A percentile compares a stretch with the other conserved stretches of the same genome.
Conservation (phyloP, 306 rosid species). For the Trifolium subterraneum region DNA sequence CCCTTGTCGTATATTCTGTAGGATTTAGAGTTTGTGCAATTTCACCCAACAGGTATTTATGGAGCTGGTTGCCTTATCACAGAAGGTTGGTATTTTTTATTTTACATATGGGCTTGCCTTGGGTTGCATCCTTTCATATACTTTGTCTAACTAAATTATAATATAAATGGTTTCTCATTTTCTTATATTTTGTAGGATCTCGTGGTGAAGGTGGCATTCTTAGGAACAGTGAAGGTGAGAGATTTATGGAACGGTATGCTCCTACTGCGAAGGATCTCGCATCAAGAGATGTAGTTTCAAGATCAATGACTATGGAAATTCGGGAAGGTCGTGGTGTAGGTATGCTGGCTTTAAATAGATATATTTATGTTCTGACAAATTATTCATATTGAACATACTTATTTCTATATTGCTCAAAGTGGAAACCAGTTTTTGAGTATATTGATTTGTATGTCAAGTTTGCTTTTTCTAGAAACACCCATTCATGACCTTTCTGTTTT, state of each 20-base stretch:
- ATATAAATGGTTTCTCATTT: conserved; percentile 31
- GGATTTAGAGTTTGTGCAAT: conserved; percentile 98
- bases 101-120: conserved; percentile 29
- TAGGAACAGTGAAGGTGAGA: conserved; percentile 94
- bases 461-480: conserved; percentile 12
- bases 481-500: conserved; percentile 24
- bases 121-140: conserved; percentile 28
- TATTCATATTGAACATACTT: not conserved
- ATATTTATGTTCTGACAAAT: not conserved
- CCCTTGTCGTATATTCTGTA: conserved; percentile 42
- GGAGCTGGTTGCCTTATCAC: conserved; percentile 99
- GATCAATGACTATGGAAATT: conserved; percentile 99
- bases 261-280: conserved; percentile 99
- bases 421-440: conserved; percentile 19
- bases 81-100: conserved; percentile 64
- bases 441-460: conserved; percentile 15
- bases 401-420: not conserved
- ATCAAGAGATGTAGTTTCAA: conserved; percentile 91
- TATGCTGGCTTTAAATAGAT: conserved; percentile 43
- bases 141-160: conserved; percentile 25
- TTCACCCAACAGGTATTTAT: conserved; percentile 97
- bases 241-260: conserved; percentile 98
- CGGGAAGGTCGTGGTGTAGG: conserved; percentile 99
- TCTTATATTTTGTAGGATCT: conserved; percentile 67
- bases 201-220: conserved; percentile 99